Percentiles rank a stretch among this genome's conserved stretches.
Evolutionary conservation across 2,329 filamentous ascomycete species (phyloP).

Genomic region (Colletotrichum cordylinicola): DNA sequence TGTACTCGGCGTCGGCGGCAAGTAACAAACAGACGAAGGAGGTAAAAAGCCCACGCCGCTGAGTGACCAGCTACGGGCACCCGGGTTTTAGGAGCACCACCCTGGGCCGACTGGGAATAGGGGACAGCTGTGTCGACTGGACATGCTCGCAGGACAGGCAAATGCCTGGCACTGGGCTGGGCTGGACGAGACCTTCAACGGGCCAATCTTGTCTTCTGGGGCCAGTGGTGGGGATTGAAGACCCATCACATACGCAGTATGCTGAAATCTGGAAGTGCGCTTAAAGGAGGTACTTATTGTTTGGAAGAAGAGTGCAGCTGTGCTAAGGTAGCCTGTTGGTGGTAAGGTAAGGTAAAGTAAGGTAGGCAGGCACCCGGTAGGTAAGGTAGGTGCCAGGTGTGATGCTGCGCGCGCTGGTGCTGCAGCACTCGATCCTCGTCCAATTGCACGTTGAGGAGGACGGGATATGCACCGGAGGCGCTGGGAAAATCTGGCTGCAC

Average conservation of each 20-base stretch:
- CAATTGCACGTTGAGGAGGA: background rate
- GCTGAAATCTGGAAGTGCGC: background rate
- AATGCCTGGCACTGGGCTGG: background rate
- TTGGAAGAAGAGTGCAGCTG: background rate
- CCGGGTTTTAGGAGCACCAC: background rate
- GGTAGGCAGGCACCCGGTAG: background rate
- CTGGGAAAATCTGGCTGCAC: background rate
- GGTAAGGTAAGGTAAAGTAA: background rate
- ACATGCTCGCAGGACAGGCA: conserved; percentile 1
- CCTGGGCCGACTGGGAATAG: background rate
- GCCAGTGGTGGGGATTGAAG: background rate
- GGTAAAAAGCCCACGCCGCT: background rate
- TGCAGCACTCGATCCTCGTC: background rate
- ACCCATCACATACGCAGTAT: background rate
- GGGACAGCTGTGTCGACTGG: background rate
- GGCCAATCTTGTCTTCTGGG: conserved; percentile 2
- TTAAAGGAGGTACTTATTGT: background rate
- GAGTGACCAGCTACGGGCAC: background rate
- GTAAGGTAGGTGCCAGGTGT: background rate
- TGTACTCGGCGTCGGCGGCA: background rate
- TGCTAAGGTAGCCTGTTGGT: background rate
- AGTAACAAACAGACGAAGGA: background rate
- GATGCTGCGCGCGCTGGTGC: background rate
- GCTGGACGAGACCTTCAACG: background rate
- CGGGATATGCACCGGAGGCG: background rate